A percentile compares a stretch with the other conserved stretches of the same genome.
Conservation (phyloP, 2,329 filamentous ascomycete genomes). For the Diaporthe amygdali region DNA sequence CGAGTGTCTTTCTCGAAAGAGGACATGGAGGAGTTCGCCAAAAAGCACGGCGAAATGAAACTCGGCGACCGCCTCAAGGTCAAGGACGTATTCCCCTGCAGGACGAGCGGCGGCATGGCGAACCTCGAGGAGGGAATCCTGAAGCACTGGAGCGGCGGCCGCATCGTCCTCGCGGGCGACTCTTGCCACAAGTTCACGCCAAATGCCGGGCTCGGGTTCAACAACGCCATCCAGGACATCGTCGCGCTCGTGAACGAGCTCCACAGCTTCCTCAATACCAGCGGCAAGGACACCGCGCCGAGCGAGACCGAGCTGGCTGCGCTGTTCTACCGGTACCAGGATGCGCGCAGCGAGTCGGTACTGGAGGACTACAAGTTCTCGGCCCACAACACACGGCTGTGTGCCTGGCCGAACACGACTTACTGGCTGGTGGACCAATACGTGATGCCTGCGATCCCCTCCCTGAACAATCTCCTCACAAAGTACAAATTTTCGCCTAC, state of each 20-base stretch:
- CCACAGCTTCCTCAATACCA: neutral
- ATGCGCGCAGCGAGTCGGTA: constrained; percentile 24
- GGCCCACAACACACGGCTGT: constrained; percentile 29
- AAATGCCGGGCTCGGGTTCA: constrained; percentile 39
- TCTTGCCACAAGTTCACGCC: constrained; percentile 44
- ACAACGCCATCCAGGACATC: constrained; percentile 41
- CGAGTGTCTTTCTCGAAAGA: constrained; percentile 31
- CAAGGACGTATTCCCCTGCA: constrained; percentile 35
- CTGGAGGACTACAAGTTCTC: constrained; percentile 26
- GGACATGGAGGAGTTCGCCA: constrained; percentile 34
- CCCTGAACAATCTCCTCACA: neutral
- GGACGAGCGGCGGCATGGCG: constrained; percentile 34
- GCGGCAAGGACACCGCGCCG: neutral
- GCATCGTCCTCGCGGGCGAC: constrained; percentile 43
- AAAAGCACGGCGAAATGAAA: constrained; percentile 33
- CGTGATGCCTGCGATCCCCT: constrained; percentile 21
- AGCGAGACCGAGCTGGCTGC: neutral
- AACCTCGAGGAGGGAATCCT: constrained; percentile 44
- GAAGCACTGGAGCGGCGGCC: constrained; percentile 39
- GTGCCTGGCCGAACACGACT: constrained; percentile 32
- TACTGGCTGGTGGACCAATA: constrained; percentile 33
- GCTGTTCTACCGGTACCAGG: constrained; percentile 27
- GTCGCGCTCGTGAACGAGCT: constrained; percentile 36
- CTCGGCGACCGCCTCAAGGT: constrained; percentile 34
- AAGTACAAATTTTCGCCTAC: constrained; percentile 21